Conservation (phyloP, 139 green algal species). For the Coelastrella sp. region DNA sequence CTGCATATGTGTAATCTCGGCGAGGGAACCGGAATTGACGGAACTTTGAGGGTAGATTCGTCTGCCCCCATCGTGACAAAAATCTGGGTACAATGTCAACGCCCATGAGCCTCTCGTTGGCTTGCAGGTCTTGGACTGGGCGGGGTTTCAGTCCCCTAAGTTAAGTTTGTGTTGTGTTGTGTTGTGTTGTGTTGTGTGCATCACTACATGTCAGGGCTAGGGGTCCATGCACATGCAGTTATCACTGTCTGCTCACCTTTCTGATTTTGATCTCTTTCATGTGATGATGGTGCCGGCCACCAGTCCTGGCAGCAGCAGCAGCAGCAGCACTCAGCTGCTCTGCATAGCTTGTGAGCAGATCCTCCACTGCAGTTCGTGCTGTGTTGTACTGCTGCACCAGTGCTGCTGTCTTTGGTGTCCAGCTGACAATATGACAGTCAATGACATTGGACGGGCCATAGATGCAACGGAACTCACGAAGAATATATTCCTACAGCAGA, state of each 20-base stretch:
- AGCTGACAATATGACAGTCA: not conserved
- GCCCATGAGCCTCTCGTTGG: no score
- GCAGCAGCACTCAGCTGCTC: constrained; percentile 22
- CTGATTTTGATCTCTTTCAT: not conserved
- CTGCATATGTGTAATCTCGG: not conserved
- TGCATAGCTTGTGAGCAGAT: constrained; percentile 20
- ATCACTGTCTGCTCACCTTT: not conserved
- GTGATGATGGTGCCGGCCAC: not conserved
- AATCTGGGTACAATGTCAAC: no score
- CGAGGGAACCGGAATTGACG: no score
- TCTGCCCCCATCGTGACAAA: no score
- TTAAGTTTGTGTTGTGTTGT: not conserved
- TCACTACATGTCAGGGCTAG: no score
- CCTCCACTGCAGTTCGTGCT: not conserved
- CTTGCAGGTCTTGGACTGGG: no score
- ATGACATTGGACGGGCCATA: constrained; percentile 6
- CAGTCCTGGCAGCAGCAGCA: not conserved
- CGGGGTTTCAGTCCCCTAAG: no score
- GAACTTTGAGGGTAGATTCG: no score
- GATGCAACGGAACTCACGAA: not conserved
- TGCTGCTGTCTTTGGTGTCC: not conserved
- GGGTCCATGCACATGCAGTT: no score
- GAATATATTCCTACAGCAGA: not conserved
- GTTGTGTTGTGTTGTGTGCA: no score
- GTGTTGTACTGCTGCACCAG: constrained; percentile 22